phyloP scores from a whole-genome alignment of 1,139 yeast species.

The Debaryomycetaceae sp. region DNA sequence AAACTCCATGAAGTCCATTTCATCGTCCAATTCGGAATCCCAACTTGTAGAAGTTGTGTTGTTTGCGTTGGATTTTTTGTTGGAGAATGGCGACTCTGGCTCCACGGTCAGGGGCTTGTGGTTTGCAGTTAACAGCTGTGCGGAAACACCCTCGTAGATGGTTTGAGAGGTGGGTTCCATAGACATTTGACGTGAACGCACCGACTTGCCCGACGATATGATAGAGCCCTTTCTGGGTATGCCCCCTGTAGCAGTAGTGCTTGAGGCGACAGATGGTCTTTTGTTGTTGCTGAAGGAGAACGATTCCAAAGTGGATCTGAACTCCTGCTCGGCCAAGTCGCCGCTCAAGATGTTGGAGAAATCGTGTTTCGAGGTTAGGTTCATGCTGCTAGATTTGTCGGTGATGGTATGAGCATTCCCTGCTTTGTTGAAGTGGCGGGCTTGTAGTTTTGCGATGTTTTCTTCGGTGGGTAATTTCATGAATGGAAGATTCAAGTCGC shows the following conservation, averaged over 20 bases:
- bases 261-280: neutral
- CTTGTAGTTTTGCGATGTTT: constrained; percentile 26
- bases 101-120: neutral
- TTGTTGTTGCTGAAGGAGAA: constrained; percentile 23
- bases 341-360: constrained; percentile 35
- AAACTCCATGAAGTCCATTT: constrained; percentile 49
- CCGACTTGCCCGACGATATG: neutral
- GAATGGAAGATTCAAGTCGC: constrained; percentile 37
- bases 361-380: constrained; percentile 14
- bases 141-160: constrained; percentile 10
- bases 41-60: constrained; percentile 11
- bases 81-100: neutral
- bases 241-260: neutral
- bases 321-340: constrained; percentile 25
- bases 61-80: constrained; percentile 10
- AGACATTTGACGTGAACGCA: constrained; percentile 1
- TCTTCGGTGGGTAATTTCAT: constrained; percentile 41
- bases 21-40: constrained; percentile 23
- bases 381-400: constrained; percentile 1
- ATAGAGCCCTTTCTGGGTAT: neutral
- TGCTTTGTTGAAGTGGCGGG: constrained; percentile 17
- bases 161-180: constrained; percentile 1
- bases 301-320: constrained; percentile 29
- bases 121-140: constrained; percentile 5
- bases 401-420: constrained; percentile 6